A percentile compares a stretch with the other conserved stretches of the same genome.
Conservation (phyloP, 108 stramenopile species). For the Cyclotella atomus region DNA sequence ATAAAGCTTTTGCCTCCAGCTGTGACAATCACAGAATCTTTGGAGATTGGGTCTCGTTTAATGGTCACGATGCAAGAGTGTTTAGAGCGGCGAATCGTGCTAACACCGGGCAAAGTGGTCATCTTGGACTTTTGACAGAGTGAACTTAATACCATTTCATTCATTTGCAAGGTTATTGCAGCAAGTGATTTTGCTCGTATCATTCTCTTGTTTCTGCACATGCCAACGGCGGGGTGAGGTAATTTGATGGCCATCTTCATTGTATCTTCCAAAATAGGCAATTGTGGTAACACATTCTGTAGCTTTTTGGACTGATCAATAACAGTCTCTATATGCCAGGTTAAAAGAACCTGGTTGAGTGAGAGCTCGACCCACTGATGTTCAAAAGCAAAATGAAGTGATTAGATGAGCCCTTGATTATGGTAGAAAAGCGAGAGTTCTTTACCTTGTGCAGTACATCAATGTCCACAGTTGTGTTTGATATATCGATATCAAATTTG, state of each 20-base stretch:
- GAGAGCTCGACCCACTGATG: slow-evolving; percentile 54
- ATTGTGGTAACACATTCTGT: slow-evolving; percentile 49
- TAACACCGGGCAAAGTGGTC: slow-evolving; percentile 19
- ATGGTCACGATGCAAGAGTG: slow-evolving; percentile 26
- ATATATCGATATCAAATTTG: slow-evolving; percentile 56
- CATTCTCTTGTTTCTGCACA: slow-evolving; percentile 32
- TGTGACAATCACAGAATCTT: slow-evolving; percentile 9
- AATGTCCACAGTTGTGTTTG: slow-evolving; percentile 65
- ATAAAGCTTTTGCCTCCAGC: slow-evolving; percentile 28
- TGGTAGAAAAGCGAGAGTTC: no score
- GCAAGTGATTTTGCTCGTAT: slow-evolving; percentile 62
- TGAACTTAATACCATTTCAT: slow-evolving; percentile 44
- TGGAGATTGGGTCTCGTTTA: slow-evolving; percentile 1
- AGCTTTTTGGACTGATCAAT: no score
- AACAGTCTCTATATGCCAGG: slow-evolving; percentile 70
- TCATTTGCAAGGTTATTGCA: slow-evolving; percentile 54
- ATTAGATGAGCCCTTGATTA: neutral
- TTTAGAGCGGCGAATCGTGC: slow-evolving; percentile 25
- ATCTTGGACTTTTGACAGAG: slow-evolving; percentile 30
- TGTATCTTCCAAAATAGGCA: slow-evolving; percentile 52
- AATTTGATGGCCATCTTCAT: slow-evolving; percentile 46
- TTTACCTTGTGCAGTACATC: slow-evolving; percentile 69
- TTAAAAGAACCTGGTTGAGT: slow-evolving; percentile 69
- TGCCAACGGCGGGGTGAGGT: slow-evolving; percentile 71
- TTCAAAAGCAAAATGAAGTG: neutral